Conservation (phyloP, 768 basidiomycete species). For the Lepiota brunneoincarnata region DNA sequence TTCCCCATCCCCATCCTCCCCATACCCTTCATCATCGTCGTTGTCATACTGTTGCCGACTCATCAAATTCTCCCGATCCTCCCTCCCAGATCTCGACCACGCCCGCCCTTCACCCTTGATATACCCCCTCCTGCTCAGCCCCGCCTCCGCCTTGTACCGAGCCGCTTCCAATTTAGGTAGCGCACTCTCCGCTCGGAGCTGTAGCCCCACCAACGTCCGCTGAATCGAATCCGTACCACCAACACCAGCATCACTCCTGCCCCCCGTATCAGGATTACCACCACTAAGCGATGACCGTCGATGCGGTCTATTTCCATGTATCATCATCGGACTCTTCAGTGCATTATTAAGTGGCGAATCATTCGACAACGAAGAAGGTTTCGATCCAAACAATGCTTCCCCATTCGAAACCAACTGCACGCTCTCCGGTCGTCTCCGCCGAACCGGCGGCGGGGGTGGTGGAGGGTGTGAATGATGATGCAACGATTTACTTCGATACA, state of each 20-base stretch:
- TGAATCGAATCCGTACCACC: constrained; percentile 27
- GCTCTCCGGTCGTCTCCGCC: constrained; percentile 61
- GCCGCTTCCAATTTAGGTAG: constrained; percentile 59
- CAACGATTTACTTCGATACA: constrained; percentile 54
- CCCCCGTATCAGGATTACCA: neutral
- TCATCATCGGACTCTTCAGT: neutral
- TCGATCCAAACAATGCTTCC: constrained; percentile 11
- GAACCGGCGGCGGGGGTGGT: constrained; percentile 36
- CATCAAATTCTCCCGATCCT: constrained; percentile 34
- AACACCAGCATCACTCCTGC: neutral
- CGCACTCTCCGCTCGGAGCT: constrained; percentile 27
- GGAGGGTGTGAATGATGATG: constrained; percentile 29
- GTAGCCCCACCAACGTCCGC: constrained; percentile 38
- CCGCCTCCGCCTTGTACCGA: constrained; percentile 71
- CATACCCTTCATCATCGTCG: constrained; percentile 33
- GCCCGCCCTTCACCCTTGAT: constrained; percentile 23
- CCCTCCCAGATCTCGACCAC: constrained; percentile 32
- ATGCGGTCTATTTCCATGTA: neutral
- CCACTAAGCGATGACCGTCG: constrained; percentile 27
- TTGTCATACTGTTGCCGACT: constrained; percentile 27
- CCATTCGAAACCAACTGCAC: constrained; percentile 42
- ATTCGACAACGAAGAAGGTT: neutral
- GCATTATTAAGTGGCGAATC: neutral
- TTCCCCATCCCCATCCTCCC: constrained; percentile 18
- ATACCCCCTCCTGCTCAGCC: constrained; percentile 58